Evolutionary conservation across 768 basidiomycete species (phyloP).

Genomic region (Candolleomyces eurysporus): DNA sequence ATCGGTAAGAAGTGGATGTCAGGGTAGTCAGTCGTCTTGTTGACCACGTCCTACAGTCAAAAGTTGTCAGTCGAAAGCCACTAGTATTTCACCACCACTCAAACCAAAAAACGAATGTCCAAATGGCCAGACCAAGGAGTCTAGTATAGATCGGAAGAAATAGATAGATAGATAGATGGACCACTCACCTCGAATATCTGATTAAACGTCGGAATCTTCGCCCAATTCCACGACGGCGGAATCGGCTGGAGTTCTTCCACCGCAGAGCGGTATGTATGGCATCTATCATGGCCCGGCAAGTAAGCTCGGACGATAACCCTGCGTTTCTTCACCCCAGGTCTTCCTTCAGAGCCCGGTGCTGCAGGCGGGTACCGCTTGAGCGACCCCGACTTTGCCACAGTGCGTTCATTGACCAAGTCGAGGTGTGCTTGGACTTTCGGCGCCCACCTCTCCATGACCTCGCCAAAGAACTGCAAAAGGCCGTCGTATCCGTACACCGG

Average conservation of each 20-base stretch:
- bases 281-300: conserved; percentile 64
- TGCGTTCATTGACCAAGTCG: conserved; percentile 27
- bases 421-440: conserved; percentile 38
- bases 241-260: conserved; percentile 45
- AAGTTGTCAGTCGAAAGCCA: no score
- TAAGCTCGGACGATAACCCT: conserved; percentile 62
- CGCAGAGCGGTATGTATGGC: conserved; percentile 34
- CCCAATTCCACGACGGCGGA: conserved; percentile 61
- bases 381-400: conserved; percentile 13
- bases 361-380: not conserved
- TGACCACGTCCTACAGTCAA: no score
- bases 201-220: conserved; percentile 56
- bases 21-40: no score
- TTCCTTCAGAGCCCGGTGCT: not conserved
- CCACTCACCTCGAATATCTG: conserved; percentile 51
- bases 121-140: no score
- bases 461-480: conserved; percentile 53
- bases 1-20: not conserved
- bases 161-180: no score
- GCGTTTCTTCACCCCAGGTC: not conserved
- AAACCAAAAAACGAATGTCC: not conserved
- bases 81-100: not conserved
- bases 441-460: conserved; percentile 56
- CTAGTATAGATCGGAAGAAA: no score
- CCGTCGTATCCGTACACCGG: conserved; percentile 20